phyloP scores from a whole-genome alignment of 73 alveolate species.

The Halteria grandinella region DNA sequence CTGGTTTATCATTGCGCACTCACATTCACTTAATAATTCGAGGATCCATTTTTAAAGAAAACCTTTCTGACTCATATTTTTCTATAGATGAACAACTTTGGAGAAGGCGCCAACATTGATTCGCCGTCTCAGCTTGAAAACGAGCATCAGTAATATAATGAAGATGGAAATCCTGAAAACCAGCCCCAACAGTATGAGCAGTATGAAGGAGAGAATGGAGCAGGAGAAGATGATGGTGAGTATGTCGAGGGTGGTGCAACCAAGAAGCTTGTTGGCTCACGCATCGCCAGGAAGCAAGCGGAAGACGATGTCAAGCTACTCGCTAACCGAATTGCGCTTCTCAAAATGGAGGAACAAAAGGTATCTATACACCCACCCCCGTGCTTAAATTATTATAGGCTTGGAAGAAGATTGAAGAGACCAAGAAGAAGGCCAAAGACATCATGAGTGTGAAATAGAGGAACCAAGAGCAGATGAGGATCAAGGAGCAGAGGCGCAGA shows the following conservation, averaged over 20 bases:
- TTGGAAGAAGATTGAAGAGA: constrained; percentile 63
- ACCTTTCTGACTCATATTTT: no score
- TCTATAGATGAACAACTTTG: no score
- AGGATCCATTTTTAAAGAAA: no score
- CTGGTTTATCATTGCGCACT: no score
- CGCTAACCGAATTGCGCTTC: constrained; percentile 55
- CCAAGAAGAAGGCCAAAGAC: constrained; percentile 47
- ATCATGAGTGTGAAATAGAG: constrained; percentile 35
- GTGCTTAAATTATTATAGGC: no score
- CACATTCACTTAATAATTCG: no score
- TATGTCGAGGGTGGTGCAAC: no score
- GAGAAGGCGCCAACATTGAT: no score
- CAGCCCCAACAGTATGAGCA: constrained; percentile 3
- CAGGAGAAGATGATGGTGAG: no score
- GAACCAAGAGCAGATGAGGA: constrained; percentile 24
- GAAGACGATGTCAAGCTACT: constrained; percentile 60
- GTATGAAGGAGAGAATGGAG: constrained; percentile 2
- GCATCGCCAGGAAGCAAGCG: constrained; percentile 40
- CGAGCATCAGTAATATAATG: constrained; percentile 3
- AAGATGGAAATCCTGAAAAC: neutral
- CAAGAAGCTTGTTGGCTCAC: constrained; percentile 38
- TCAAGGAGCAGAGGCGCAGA: constrained; percentile 2
- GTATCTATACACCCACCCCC: no score
- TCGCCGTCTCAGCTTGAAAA: no score
- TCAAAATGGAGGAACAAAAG: constrained; percentile 59